Conservation (phyloP, 805 yeast genomes). For the Naumovozyma castellii region DNA sequence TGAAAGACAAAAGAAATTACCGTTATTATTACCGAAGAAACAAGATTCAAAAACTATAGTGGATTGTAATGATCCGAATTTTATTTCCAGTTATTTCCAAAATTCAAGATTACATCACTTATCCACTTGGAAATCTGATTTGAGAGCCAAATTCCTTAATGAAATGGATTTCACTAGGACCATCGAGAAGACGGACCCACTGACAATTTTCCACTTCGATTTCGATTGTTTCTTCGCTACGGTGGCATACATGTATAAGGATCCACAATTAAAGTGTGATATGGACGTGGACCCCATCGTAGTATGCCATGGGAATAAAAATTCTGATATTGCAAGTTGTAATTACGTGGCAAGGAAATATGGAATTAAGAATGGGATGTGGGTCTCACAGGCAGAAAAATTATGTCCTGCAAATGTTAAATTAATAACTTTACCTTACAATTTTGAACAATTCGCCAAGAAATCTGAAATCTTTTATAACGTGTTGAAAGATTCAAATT, state of each 20-base stretch:
- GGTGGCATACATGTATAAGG: constrained; percentile 58
- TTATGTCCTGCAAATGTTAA: constrained; percentile 47
- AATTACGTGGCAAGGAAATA: constrained; percentile 74
- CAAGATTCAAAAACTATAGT: constrained; percentile 11
- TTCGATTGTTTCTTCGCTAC: constrained; percentile 92
- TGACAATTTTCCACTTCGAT: constrained; percentile 66
- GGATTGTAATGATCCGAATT: constrained; percentile 71
- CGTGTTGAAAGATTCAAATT: constrained; percentile 30
- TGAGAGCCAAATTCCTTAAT: constrained; percentile 51
- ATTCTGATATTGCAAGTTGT: constrained; percentile 81
- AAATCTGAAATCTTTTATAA: constrained; percentile 59
- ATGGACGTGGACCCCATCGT: constrained; percentile 47
- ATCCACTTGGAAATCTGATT: constrained; percentile 74
- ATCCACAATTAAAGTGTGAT: constrained; percentile 31
- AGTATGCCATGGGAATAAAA: constrained; percentile 41
- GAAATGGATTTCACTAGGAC: constrained; percentile 27
- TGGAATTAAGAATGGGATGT: constrained; percentile 86
- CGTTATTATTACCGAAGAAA: background rate
- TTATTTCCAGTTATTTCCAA: constrained; percentile 59
- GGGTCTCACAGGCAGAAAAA: constrained; percentile 59
- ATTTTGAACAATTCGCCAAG: constrained; percentile 62
- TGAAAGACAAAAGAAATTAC: constrained; percentile 39
- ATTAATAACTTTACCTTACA: constrained; percentile 55
- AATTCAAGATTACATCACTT: constrained; percentile 83
- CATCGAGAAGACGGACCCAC: constrained; percentile 2